phyloP scores from a whole-genome alignment of 768 basidiomycete species.

The Lactarius deliciosus region DNA sequence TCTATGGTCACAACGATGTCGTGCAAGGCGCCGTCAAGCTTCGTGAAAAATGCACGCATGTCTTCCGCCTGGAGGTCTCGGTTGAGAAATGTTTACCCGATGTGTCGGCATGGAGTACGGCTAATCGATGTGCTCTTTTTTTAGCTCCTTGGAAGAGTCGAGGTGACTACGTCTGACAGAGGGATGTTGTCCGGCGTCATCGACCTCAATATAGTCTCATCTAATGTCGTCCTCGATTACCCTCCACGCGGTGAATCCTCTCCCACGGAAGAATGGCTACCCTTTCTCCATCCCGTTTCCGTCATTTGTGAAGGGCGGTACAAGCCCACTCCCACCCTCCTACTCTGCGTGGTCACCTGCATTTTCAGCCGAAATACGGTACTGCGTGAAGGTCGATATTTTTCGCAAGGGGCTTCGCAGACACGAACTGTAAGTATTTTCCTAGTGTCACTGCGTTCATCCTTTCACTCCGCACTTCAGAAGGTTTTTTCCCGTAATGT shows the following conservation, averaged over 20 bases:
- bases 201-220: slow-evolving; percentile 15
- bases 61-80: slow-evolving; percentile 41
- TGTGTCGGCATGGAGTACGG: background rate
- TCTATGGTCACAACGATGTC: slow-evolving; percentile 43
- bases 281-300: slow-evolving; percentile 45
- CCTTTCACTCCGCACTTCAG: slow-evolving; percentile 27
- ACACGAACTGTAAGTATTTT: slow-evolving; percentile 40
- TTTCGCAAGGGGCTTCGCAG: slow-evolving; percentile 42
- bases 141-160: slow-evolving; percentile 43
- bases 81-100: slow-evolving; percentile 32
- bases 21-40: slow-evolving; percentile 44
- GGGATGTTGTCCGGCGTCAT: slow-evolving; percentile 28
- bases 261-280: slow-evolving; percentile 21
- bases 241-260: slow-evolving; percentile 17
- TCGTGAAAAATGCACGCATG: slow-evolving; percentile 38
- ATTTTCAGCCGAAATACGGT: slow-evolving; percentile 37
- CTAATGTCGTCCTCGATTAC: slow-evolving; percentile 11
- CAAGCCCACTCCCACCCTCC: slow-evolving; percentile 41
- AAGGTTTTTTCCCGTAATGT: slow-evolving; percentile 41
- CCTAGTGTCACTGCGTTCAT: slow-evolving; percentile 5
- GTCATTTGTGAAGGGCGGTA: slow-evolving; percentile 35
- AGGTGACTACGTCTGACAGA: slow-evolving; percentile 37
- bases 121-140: slow-evolving; percentile 8
- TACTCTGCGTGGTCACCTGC: slow-evolving; percentile 37
- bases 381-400: slow-evolving; percentile 42